Conservation (phyloP, 768 basidiomycete species). For the Thelephora ganbajun region DNA sequence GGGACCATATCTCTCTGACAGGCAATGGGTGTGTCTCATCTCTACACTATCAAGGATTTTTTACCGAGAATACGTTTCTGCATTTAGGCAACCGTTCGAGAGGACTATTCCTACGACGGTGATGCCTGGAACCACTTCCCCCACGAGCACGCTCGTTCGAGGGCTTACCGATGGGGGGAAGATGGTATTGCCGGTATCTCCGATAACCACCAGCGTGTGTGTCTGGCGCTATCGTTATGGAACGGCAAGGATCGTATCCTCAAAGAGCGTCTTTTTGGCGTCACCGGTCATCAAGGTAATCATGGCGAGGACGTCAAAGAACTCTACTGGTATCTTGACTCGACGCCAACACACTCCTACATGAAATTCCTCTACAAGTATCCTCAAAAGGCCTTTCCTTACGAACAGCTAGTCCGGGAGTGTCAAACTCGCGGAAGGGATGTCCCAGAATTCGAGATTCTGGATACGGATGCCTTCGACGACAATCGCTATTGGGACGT, state of each 20-base stretch:
- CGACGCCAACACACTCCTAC: conserved; percentile 97
- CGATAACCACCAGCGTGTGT: conserved; percentile 91
- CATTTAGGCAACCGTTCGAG: conserved; percentile 84
- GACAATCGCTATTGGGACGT: conserved; percentile 97
- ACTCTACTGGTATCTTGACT: conserved; percentile 96
- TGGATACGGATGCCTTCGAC: conserved; percentile 86
- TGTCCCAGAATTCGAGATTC: conserved; percentile 83
- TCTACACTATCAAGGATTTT: background rate
- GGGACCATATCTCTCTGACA: conserved; percentile 95
- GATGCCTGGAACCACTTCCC: conserved; percentile 96
- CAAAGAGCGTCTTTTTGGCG: conserved; percentile 93
- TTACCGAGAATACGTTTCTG: conserved; percentile 4
- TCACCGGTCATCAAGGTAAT: conserved; percentile 95
- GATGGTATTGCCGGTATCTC: conserved; percentile 96
- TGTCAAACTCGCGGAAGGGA: conserved; percentile 71
- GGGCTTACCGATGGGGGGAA: conserved; percentile 98
- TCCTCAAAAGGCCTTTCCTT: conserved; percentile 83
- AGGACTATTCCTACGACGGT: conserved; percentile 94
- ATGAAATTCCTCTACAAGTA: conserved; percentile 99
- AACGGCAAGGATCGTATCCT: conserved; percentile 89
- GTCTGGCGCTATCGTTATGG: conserved; percentile 87
- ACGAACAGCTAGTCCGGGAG: conserved; percentile 85
- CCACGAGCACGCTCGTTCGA: conserved; percentile 83
- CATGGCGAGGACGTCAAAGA: conserved; percentile 99
- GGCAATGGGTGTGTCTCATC: conserved; percentile 74